A percentile compares a stretch with the other conserved stretches of the same genome.
Conservation (phyloP, 2,329 filamentous ascomycete species). For the Phialocephala subalpina region DNA sequence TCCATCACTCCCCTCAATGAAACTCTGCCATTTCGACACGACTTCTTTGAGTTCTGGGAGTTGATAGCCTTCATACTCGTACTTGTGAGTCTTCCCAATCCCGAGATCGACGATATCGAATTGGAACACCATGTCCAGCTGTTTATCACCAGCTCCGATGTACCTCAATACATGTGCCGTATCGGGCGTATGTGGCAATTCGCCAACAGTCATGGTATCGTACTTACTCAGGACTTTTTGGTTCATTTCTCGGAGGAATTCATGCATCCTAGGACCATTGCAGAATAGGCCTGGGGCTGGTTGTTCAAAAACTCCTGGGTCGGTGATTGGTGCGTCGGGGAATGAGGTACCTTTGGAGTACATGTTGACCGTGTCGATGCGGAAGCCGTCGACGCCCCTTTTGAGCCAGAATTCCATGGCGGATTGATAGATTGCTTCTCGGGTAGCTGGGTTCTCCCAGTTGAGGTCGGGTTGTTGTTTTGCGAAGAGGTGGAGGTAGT, state of each 20-base stretch:
- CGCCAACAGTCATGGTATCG: constrained; percentile 74
- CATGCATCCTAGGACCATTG: constrained; percentile 74
- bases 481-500: constrained; percentile 80
- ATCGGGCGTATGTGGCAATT: constrained; percentile 70
- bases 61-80: constrained; percentile 53
- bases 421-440: constrained; percentile 73
- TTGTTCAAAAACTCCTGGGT: constrained; percentile 54
- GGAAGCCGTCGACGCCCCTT: constrained; percentile 75
- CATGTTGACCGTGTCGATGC: constrained; percentile 79
- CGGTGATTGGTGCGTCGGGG: constrained; percentile 63
- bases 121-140: constrained; percentile 76
- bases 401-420: constrained; percentile 83
- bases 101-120: constrained; percentile 71
- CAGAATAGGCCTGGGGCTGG: constrained; percentile 65
- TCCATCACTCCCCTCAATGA: constrained; percentile 60
- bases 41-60: constrained; percentile 58
- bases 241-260: constrained; percentile 73
- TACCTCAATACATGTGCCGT: constrained; percentile 64
- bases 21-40: constrained; percentile 57
- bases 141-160: constrained; percentile 63
- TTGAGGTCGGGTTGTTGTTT: constrained; percentile 85
- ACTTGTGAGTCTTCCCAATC: constrained; percentile 60
- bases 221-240: constrained; percentile 62
- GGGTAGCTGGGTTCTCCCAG: constrained; percentile 76
- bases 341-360: constrained; percentile 70